phyloP scores from a whole-genome alignment of 2,329 filamentous ascomycete genomes.

The Phyllosticta citribraziliensis region DNA sequence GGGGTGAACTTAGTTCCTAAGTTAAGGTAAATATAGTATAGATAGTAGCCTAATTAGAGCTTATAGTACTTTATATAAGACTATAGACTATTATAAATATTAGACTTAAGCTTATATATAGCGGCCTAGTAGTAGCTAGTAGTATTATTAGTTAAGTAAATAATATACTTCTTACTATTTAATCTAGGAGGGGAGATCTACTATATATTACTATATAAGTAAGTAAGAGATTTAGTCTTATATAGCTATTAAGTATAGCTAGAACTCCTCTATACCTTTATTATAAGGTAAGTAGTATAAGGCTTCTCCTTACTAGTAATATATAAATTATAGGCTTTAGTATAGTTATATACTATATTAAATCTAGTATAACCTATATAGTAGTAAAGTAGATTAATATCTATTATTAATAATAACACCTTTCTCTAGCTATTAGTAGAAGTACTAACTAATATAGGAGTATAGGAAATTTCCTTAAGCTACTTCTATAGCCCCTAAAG shows the following conservation, averaged over 20 bases:
- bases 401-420: neutral
- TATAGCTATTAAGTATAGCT: neutral
- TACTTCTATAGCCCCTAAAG: no score
- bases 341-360: neutral
- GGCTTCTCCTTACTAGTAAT: neutral
- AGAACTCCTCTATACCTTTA: neutral
- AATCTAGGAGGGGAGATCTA: neutral
- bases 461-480: no score
- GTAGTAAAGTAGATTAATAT: neutral
- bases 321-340: neutral
- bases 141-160: neutral
- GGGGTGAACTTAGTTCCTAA: neutral
- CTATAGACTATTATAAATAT: neutral
- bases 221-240: neutral
- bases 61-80: neutral
- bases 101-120: no score
- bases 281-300: neutral
- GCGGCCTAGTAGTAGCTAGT: neutral
- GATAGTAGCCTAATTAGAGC: no score
- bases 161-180: neutral
- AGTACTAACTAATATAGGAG: neutral
- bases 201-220: neutral
- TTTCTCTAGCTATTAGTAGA: neutral
- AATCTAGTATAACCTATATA: neutral
- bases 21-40: no score